phyloP scores from a whole-genome alignment of 345 rosid species.

The Toxicodendron radicans region DNA sequence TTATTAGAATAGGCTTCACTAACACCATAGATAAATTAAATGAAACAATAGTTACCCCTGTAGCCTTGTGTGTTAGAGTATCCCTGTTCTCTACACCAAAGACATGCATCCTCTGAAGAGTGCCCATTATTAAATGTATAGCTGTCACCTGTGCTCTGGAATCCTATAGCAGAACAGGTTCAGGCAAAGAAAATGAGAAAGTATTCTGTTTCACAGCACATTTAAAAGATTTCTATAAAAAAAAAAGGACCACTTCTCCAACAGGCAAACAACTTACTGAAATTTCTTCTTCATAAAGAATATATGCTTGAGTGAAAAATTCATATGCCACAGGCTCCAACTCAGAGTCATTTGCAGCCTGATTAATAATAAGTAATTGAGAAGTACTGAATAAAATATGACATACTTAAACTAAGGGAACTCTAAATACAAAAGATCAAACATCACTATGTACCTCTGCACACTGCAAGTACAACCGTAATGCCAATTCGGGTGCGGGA shows the following conservation, averaged over 20 bases:
- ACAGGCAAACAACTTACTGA: conserved; percentile 60
- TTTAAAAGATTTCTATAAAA: neutral
- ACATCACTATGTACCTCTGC: conserved; percentile 70
- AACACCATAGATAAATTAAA: conserved; percentile 6
- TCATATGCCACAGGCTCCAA: conserved; percentile 96
- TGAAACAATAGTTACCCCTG: conserved; percentile 64
- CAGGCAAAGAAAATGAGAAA: conserved; percentile 20
- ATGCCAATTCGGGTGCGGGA: conserved; percentile 90
- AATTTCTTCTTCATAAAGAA: conserved; percentile 94
- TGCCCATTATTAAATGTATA: conserved; percentile 82
- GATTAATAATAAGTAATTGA: conserved; percentile 25
- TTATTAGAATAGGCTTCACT: conserved; percentile 17
- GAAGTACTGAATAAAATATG: neutral
- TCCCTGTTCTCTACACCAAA: conserved; percentile 98
- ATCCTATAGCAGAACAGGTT: conserved; percentile 57
- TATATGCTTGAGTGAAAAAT: conserved; percentile 98
- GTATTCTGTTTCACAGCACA: neutral
- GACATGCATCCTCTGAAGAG: conserved; percentile 96
- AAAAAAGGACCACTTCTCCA: neutral
- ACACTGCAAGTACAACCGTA: conserved; percentile 86
- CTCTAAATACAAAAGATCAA: conserved; percentile 9
- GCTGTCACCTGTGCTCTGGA: conserved; percentile 96
- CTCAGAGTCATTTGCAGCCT: conserved; percentile 98
- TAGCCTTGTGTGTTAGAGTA: conserved; percentile 93
- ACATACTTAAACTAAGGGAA: conserved; percentile 5